These are phyloP conservation scores for Echeveria elegans DNA, from an alignment of 164 flowering plant species.

Conservation along the genomic window DNA sequence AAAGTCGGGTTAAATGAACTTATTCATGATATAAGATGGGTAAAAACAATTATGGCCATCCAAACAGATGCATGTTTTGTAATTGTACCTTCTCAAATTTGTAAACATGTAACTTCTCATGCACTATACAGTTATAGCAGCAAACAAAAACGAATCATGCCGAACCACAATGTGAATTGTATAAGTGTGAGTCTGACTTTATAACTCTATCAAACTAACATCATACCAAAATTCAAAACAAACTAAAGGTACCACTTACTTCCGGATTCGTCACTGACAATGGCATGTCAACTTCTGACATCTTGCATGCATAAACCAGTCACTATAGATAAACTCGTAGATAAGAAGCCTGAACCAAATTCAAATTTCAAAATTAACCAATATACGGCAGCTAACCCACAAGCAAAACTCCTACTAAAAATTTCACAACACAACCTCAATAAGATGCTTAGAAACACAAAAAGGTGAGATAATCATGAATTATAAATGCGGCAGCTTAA, in stretches of 20 bases:
- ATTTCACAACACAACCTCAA: neutral
- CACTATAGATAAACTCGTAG: neutral
- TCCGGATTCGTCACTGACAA: slow-evolving; percentile 56
- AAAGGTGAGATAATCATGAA: too few species aligned
- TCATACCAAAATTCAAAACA: neutral
- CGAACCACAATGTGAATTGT: neutral
- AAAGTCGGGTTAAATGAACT: neutral
- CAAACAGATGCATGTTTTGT: neutral
- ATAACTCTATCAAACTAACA: neutral
- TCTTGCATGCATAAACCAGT: slow-evolving; percentile 12
- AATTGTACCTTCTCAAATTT: neutral
- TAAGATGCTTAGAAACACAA: neutral
- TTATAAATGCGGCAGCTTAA: too few species aligned
- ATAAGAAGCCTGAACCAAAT: neutral
- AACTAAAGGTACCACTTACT: slow-evolving; percentile 20
- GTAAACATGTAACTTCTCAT: neutral
- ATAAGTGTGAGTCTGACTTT: neutral
- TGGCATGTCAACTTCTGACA: slow-evolving; percentile 50
- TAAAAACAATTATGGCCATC: neutral
- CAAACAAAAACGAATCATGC: neutral
- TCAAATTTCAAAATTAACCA: neutral
- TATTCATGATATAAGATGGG: neutral
- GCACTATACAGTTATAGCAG: neutral
- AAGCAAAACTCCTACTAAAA: neutral
- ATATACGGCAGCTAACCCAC: neutral